Base-by-base conservation (phyloP, 2,329 filamentous ascomycete genomes). In the Ophiocordyceps robertsii region DNA sequence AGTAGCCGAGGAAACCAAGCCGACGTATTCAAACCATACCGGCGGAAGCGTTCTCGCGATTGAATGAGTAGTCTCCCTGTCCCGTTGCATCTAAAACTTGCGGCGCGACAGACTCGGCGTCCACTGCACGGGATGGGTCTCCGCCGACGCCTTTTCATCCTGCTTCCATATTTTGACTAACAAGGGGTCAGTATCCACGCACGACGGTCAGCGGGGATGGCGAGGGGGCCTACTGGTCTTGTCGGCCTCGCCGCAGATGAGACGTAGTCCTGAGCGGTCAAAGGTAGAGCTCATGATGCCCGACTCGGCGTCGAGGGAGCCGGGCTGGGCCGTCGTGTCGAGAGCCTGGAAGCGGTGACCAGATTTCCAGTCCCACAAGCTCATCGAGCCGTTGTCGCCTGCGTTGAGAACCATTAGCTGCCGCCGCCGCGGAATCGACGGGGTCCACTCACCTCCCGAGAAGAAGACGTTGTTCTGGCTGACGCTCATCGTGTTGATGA, bases 331-430 rank as follows among this genome's bases (percentile, higher is more conserved):
- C 8, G 86, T 86, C 4, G 86, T 94, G 52, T 98, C 89, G 12
- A 90, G 73, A 9, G 79, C 76, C 64, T 98, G 92, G 67, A 92
- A 98, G 39, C 84, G 75, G 59, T 98, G 79, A 0, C 93, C 92
- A 0, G 88, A 84, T 66, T 96, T 96, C 92, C 92, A 98, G 61
- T 98, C 93, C 84, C 89, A 98, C 69, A 98, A 98, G 51, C 80
- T 85, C 70, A 96, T 92, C 31, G 85, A 93, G 35, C 93, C 92
- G 53, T 98, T 95, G 57, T 98, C 92, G 38, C 82, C 65, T 67
- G 40, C 3, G 10, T 14, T 4, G 6, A 10, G 4, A 17, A n/a
- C 14, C 27, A 10, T 30, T 8, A 30, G 35, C 33, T 35, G 8
- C 16, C 14, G 16, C 9, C 17, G 9, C 17, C 7, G n/a, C 6